Base-by-base conservation (phyloP, 805 yeast genomes). In the Kazachstania africana region DNA sequence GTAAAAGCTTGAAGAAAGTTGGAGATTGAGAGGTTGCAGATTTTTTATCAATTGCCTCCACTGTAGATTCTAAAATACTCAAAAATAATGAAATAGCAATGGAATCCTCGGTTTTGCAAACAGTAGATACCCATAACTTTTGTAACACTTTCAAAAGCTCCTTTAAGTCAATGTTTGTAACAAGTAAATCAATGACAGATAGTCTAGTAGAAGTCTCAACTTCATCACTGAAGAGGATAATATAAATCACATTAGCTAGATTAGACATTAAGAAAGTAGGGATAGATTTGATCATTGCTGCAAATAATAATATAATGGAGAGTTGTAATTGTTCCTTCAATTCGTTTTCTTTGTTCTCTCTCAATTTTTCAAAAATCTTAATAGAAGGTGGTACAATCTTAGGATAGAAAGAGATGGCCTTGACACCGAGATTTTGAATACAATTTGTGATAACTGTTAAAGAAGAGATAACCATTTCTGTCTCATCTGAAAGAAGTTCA, bases 181-280 rank as follows among this genome's bases (percentile, higher is more conserved):
- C 75, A 29, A 77, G 55, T 26, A 75, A 55, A 24, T 72, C 69
- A 37, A 82, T 59, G 8, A 84, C 68, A 10, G 76, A 73, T 27
- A 72, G 63, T 59, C 78, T 75, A 33, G 77, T 63, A 5, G 68
- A 51, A 28, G 66, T 70, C 9, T 82, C 70, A 30, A 84, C 78
- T 16, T 58, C 62, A 29, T 66, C 63, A 20, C 82, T 72, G 31
- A 58, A 60, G 39, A 80, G 68, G 12, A 80, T 60, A 4, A 76
- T 63, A 28, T 62, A 59, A 31, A 87, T 58, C 27, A 84, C 69
- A 22, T 74, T 74, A 32, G 65, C 68, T 45, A 84, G 60, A 43
- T 74, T 75, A 3, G 88, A 73, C 26, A 72, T 62, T 57, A 88
- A 68, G 50, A 88, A 88, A 8, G 81, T 77, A 22, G 98, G 96